Conservation (phyloP, 495 filamentous ascomycete species). For the Pseudotulostoma volvatum region DNA sequence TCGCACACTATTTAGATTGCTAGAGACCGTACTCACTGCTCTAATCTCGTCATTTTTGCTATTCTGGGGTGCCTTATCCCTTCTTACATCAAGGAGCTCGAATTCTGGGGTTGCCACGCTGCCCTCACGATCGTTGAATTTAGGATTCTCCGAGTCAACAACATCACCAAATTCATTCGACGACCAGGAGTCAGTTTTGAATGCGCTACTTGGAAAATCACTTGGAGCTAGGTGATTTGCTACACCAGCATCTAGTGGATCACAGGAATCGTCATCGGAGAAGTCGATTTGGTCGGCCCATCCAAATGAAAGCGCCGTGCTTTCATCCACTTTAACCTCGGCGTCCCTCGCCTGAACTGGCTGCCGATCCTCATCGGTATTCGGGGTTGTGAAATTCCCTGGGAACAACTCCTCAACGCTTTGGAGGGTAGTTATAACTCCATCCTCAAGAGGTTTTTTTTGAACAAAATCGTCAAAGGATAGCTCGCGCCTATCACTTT, state of each 20-base stretch:
- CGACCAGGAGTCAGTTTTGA: constrained; percentile 10
- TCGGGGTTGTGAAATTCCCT: constrained; percentile 33
- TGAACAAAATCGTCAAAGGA: constrained; percentile 50
- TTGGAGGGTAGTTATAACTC: constrained; percentile 58
- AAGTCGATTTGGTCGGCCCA: constrained; percentile 31
- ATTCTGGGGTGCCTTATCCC: not conserved
- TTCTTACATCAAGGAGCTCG: not conserved
- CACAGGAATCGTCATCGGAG: constrained; percentile 33
- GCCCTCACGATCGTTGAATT: no score
- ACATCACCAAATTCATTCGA: not conserved
- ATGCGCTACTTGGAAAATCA: constrained; percentile 5
- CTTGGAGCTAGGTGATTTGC: no score
- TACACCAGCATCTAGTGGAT: no score
- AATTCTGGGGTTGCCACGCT: not conserved
- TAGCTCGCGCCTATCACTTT: constrained; percentile 27
- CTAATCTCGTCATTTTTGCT: no score
- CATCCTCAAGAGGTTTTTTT: constrained; percentile 31
- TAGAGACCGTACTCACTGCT: no score
- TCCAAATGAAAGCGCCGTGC: constrained; percentile 30
- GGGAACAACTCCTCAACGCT: constrained; percentile 78
- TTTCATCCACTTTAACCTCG: constrained; percentile 31
- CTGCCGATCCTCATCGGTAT: constrained; percentile 4
- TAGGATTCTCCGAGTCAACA: not conserved
- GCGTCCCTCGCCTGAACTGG: constrained; percentile 4
- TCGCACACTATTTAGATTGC: no score